phyloP scores from a whole-genome alignment of 371 early-diverging fungal species.

The Mucor sp. region DNA sequence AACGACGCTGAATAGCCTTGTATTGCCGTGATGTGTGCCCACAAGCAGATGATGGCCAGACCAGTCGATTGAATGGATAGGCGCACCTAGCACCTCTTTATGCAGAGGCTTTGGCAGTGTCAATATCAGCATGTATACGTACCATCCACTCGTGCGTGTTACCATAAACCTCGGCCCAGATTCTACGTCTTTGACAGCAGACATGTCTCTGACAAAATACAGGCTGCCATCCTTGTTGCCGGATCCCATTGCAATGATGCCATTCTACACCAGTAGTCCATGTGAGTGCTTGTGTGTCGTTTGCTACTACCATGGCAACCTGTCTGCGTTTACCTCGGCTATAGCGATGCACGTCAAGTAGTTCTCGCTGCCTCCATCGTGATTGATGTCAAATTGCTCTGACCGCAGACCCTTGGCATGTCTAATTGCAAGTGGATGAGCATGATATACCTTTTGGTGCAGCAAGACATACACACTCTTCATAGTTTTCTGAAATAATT shows the following conservation, averaged over 20 bases:
- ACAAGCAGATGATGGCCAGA: slow-evolving; percentile 29
- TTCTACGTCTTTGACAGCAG: slow-evolving; percentile 9
- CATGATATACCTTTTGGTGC: no score
- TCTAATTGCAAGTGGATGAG: slow-evolving; percentile 1
- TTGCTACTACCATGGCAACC: no score
- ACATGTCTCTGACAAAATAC: slow-evolving; percentile 34
- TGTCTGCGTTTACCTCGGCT: slow-evolving; percentile 24
- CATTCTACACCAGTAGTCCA: slow-evolving; percentile 14
- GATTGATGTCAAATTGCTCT: slow-evolving; percentile 15
- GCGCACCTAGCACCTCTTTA: slow-evolving; percentile 22
- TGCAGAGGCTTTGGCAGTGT: slow-evolving; percentile 12
- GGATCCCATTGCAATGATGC: slow-evolving; percentile 33
- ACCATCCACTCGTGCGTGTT: background rate
- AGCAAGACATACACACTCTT: slow-evolving; percentile 17
- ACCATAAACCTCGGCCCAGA: slow-evolving; percentile 7
- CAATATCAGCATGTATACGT: background rate
- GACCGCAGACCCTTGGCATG: slow-evolving; percentile 28
- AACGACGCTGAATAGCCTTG: slow-evolving; percentile 21
- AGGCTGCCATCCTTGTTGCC: slow-evolving; percentile 18
- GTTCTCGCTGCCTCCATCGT: slow-evolving; percentile 13
- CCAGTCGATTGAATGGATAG: slow-evolving; percentile 42
- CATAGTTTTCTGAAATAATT: slow-evolving; percentile 31
- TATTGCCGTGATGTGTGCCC: slow-evolving; percentile 22
- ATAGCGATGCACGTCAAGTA: slow-evolving; percentile 37
- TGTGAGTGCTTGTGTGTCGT: background rate